phyloP scores from a whole-genome alignment of 108 stramenopile species.

The Skeletonema menzelii region DNA sequence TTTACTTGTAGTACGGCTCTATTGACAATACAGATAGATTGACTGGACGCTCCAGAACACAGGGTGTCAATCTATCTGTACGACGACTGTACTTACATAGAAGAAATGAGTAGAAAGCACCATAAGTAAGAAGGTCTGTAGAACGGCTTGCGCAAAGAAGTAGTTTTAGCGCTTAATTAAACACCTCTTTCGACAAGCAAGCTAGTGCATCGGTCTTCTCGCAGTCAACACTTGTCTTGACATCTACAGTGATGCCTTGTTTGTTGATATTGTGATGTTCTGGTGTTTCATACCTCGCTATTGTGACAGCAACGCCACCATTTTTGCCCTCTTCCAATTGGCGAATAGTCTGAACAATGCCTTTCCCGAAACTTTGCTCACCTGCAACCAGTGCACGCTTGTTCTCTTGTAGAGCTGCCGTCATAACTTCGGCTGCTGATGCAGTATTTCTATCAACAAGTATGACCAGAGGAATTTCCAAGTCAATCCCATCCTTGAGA shows the following conservation, averaged over 20 bases:
- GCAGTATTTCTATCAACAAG: constrained; percentile 89
- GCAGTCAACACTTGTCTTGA: constrained; percentile 61
- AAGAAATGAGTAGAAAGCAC: too few relatives aligned
- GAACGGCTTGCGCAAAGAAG: background rate
- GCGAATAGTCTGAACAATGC: constrained; percentile 88
- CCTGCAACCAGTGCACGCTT: constrained; percentile 72
- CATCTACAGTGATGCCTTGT: constrained; percentile 75
- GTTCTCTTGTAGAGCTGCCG: constrained; percentile 89
- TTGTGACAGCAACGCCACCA: constrained; percentile 88
- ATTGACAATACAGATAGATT: too few relatives aligned
- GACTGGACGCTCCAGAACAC: too few relatives aligned
- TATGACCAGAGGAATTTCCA: constrained; percentile 67
- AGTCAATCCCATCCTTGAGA: constrained; percentile 63
- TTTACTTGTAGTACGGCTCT: too few relatives aligned
- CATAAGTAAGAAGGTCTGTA: background rate
- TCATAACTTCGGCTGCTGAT: constrained; percentile 88
- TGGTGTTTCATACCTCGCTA: constrained; percentile 90
- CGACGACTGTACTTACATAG: too few relatives aligned
- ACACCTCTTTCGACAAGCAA: constrained; percentile 50
- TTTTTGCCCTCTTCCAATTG: constrained; percentile 58
- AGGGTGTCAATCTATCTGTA: too few relatives aligned
- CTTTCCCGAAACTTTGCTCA: constrained; percentile 91
- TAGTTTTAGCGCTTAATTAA: constrained; percentile 11
- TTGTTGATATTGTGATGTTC: constrained; percentile 87
- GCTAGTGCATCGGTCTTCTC: constrained; percentile 73